phyloP scores from a whole-genome alignment of 164 flowering plant genomes.

The Liriodendron chinense region DNA sequence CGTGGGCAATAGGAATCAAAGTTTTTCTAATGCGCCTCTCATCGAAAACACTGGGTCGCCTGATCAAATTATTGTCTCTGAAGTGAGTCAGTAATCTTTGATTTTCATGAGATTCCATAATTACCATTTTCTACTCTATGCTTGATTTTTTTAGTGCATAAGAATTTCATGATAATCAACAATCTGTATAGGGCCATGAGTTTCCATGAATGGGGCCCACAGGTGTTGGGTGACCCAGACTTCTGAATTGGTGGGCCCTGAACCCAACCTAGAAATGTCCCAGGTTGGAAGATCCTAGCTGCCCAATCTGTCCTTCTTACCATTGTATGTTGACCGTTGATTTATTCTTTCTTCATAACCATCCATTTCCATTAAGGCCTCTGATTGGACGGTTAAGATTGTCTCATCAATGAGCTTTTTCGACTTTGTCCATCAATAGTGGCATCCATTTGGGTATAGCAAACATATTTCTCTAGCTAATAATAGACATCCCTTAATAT shows the following conservation, averaged over 20 bases:
- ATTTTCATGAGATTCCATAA: neutral
- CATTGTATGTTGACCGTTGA: neutral
- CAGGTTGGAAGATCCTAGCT: neutral
- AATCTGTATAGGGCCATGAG: neutral
- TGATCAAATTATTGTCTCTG: conserved; percentile 68
- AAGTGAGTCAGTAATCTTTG: conserved; percentile 36
- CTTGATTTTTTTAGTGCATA: neutral
- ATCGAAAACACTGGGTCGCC: conserved; percentile 39
- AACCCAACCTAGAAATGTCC: neutral
- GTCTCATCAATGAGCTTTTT: neutral
- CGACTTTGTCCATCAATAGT: neutral
- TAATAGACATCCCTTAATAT: neutral
- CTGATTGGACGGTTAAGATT: neutral
- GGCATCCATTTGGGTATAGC: neutral
- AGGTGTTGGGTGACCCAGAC: neutral
- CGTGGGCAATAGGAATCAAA: conserved; percentile 39
- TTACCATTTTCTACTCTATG: neutral
- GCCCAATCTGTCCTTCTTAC: neutral
- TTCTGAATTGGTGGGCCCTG: neutral
- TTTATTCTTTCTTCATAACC: neutral
- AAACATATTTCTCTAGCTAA: no score
- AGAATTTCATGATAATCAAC: neutral
- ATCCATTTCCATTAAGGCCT: neutral
- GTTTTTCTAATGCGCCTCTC: conserved; percentile 41
- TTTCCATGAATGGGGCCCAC: neutral